Conservation (phyloP, 83 land plant species). For the Picea engelmannii region DNA sequence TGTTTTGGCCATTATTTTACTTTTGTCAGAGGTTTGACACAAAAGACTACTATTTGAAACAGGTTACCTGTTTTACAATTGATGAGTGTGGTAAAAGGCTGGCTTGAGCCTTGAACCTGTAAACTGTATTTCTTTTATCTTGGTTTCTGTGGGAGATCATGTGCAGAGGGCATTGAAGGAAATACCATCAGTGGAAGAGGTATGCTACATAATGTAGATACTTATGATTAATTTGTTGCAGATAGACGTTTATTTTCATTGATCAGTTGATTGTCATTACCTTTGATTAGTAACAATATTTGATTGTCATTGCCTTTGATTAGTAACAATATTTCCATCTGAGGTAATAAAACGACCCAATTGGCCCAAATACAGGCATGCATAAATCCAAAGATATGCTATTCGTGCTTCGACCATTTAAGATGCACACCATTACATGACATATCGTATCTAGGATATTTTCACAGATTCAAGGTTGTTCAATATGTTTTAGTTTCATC, state of each 20-base stretch:
- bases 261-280: neutral
- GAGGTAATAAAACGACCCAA: neutral
- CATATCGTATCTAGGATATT: neutral
- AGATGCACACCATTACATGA: no score
- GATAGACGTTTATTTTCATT: neutral
- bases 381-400: neutral
- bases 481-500: neutral
- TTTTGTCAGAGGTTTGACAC: neutral
- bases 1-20: neutral
- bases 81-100: no score
- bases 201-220: neutral
- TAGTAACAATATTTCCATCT: neutral
- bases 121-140: no score
- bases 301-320: neutral
- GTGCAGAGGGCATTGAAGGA: neutral
- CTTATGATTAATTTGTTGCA: neutral
- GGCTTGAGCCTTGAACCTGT: no score
- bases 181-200: neutral
- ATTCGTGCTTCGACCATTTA: neutral
- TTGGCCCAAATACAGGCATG: neutral
- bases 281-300: neutral
- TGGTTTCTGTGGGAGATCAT: neutral
- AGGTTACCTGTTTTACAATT: neutral
- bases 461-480: neutral
- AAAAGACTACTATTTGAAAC: neutral